These are phyloP conservation scores for Trapa incisa DNA, from an alignment of 345 rosid genomes.

Conservation along the genomic window DNA sequence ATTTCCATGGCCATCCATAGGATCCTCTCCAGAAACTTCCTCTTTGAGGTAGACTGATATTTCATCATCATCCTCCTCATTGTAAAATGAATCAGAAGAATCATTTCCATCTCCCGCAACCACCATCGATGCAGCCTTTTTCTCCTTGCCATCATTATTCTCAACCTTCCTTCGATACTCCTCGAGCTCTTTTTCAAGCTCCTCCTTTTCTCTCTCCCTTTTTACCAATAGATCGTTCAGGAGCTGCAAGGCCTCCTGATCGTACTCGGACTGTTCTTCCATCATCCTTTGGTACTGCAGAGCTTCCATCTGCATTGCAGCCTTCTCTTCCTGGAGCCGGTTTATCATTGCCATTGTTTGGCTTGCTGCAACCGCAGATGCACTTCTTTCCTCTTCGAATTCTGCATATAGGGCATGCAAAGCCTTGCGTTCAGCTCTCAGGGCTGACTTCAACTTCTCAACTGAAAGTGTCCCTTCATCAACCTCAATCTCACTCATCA, in stretches of 20 bases:
- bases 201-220: conserved; percentile 70
- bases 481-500: conserved; percentile 38
- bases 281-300: conserved; percentile 97
- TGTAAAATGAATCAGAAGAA: conserved; percentile 49
- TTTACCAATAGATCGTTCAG: conserved; percentile 74
- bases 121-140: conserved; percentile 38
- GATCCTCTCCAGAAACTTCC: conserved; percentile 31
- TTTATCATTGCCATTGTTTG: conserved; percentile 99
- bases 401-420: conserved; percentile 56
- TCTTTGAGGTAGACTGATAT: conserved; percentile 39
- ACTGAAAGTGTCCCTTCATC: conserved; percentile 38
- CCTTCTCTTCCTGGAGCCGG: conserved; percentile 93
- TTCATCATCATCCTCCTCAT: conserved; percentile 43
- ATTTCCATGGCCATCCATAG: conserved; percentile 18
- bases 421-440: conserved; percentile 57
- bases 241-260: conserved; percentile 90
- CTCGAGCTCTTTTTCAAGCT: conserved; percentile 70
- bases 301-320: conserved; percentile 99
- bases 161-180: conserved; percentile 43
- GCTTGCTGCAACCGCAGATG: conserved; percentile 80
- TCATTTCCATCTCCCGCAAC: conserved; percentile 40
- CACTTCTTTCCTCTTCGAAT: conserved; percentile 90
- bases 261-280: conserved; percentile 94
- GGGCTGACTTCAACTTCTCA: conserved; percentile 52
- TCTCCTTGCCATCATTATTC: conserved; percentile 64